Conservation (phyloP, 2,329 filamentous ascomycete genomes). For the Penicillium sp. region DNA sequence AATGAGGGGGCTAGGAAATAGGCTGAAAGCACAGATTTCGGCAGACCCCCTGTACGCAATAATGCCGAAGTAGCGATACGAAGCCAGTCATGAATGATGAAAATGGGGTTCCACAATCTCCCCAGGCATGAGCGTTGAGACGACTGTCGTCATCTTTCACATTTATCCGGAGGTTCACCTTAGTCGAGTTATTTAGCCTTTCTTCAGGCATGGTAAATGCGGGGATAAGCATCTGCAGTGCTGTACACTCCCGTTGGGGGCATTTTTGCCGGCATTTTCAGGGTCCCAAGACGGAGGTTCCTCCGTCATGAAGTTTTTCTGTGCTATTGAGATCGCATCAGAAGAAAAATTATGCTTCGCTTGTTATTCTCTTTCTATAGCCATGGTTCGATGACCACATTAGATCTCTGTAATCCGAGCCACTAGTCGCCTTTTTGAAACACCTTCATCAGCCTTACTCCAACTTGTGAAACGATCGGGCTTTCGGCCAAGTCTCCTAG, state of each 20-base stretch:
- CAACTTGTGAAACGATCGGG: conserved; percentile 8
- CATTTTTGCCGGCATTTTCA: conserved; percentile 4
- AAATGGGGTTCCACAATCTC: not conserved
- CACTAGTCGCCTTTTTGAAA: not conserved
- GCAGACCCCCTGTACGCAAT: not conserved
- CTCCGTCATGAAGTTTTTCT: conserved; percentile 8
- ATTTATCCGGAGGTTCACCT: not conserved
- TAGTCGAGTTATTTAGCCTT: conserved; percentile 8
- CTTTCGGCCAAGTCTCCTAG: not conserved
- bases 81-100: not conserved
- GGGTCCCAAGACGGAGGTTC: conserved; percentile 10
- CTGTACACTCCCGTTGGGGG: not conserved
- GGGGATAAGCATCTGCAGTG: conserved; percentile 3
- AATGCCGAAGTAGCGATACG: not conserved
- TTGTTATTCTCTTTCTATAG: not conserved
- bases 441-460: not conserved
- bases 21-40: not conserved
- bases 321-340: not conserved
- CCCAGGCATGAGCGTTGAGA: not conserved
- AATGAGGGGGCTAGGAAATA: not conserved
- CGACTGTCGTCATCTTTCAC: not conserved
- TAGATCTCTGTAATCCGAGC: not conserved
- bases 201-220: conserved; percentile 6
- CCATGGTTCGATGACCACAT: not conserved
- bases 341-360: not conserved